Base-by-base conservation (phyloP, 495 filamentous ascomycete genomes). In the Chlorociboria aeruginascens region DNA sequence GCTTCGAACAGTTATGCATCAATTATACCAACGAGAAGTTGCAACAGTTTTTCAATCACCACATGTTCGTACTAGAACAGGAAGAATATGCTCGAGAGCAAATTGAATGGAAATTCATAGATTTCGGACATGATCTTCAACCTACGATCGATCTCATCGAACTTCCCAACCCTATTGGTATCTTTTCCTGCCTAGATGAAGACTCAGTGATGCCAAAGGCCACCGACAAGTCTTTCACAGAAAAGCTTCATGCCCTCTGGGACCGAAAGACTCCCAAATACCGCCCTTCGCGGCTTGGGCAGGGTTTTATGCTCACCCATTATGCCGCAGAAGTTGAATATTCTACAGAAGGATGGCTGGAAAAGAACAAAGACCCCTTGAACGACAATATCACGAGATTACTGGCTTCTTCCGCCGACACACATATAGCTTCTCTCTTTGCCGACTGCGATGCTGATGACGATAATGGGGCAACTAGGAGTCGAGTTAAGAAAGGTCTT, bases 11-110 rank as follows among this genome's bases (percentile, higher is more conserved):
- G 62, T 77, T 99, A 6, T 97, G 93, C 68, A 99, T 99, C 70
- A 99, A 99, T 61, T 99, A 97, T 66, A 97, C 93, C 48, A 99
- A 99, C 63, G 93, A 99, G 62, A 99, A 96, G 63, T 78, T 99
- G 6, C 93, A 99, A 61, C 93, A 99, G 54, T 99, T 97, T 63
- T 99, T 99, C 74, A 99, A 99, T 51, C 93, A 99, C 55, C 93
- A 99, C 69, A 99, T 99, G 93, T 99, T 99, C 62, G 93, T 99
- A 16, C 67, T 99, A 16, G 93, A 99, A 60, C 93, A 99, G 60
- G 93, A 99, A 61, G 93, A 99, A 63, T 99, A 99, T 64, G 89
- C 93, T 12, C 68, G 89, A 42, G 93, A 99, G 61, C 86, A 95
- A 62, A 99, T 99, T 56, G 90, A 99, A 66, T 99, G 93, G 93